Evolutionary conservation across 345 rosid species (phyloP).

Genomic region (Brassica juncea): DNA sequence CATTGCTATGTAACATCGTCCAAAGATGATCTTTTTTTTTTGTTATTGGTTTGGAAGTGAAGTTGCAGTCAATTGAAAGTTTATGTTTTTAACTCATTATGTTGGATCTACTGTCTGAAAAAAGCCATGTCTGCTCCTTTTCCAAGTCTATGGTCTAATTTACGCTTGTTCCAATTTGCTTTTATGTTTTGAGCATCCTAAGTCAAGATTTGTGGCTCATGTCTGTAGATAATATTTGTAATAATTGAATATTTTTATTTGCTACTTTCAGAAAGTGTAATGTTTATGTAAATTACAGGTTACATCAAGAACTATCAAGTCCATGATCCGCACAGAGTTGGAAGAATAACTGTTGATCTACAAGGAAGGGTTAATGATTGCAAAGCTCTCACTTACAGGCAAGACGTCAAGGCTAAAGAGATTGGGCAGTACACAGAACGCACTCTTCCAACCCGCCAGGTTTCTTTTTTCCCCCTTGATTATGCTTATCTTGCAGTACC

Average conservation of each 20-base stretch:
- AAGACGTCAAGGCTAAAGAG: slow-evolving; percentile 80
- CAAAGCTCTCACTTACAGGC: slow-evolving; percentile 79
- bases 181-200: background rate
- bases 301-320: slow-evolving; percentile 73
- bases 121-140: background rate
- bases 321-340: slow-evolving; percentile 83
- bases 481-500: background rate
- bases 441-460: slow-evolving; percentile 89
- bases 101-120: background rate
- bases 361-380: slow-evolving; percentile 91
- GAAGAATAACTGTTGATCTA: slow-evolving; percentile 77
- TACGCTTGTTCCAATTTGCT: background rate
- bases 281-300: slow-evolving; percentile 42
- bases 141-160: background rate
- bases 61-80: background rate
- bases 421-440: slow-evolving; percentile 61
- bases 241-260: too few relatives aligned
- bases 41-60: slow-evolving; percentile 1
- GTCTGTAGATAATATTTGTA: background rate
- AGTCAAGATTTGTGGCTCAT: background rate
- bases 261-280: too few relatives aligned
- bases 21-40: background rate
- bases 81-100: background rate
- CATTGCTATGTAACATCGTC: background rate
- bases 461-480: slow-evolving; percentile 4